Evolutionary conservation across 768 basidiomycete species (phyloP).

Genomic region (Zangia roseola): DNA sequence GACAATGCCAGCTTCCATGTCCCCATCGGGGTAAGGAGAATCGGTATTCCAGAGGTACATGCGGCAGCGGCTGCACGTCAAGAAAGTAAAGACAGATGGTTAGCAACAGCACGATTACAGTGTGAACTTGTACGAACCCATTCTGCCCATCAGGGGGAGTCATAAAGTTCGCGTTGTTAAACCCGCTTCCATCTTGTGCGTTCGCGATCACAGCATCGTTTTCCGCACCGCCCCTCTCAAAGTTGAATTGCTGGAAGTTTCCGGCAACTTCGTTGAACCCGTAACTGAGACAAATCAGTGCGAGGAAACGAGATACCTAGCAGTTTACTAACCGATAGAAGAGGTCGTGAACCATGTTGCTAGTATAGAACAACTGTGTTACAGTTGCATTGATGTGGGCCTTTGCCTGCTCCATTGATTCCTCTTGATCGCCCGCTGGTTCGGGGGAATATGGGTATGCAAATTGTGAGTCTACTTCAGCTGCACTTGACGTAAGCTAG

Average conservation of each 20-base stretch:
- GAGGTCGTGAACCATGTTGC: slow-evolving; percentile 78
- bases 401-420: slow-evolving; percentile 69
- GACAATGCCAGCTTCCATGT: slow-evolving; percentile 95
- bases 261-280: slow-evolving; percentile 91
- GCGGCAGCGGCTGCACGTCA: slow-evolving; percentile 59
- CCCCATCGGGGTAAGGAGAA: slow-evolving; percentile 89
- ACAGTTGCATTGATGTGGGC: slow-evolving; percentile 85
- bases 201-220: slow-evolving; percentile 91
- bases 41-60: slow-evolving; percentile 98
- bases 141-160: slow-evolving; percentile 83
- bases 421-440: slow-evolving; percentile 44
- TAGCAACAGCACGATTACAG: not conserved
- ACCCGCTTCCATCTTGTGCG: slow-evolving; percentile 93
- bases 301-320: not conserved
- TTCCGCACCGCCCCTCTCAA: slow-evolving; percentile 83
- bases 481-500: slow-evolving; percentile 2
- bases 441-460: slow-evolving; percentile 76
- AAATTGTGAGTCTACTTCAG: slow-evolving; percentile 40
- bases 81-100: not conserved
- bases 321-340: slow-evolving; percentile 57
- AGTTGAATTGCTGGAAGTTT: slow-evolving; percentile 99
- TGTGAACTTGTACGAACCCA: slow-evolving; percentile 38
- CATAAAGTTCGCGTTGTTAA: slow-evolving; percentile 92
- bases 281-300: slow-evolving; percentile 46
- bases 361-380: slow-evolving; percentile 87